phyloP scores from a whole-genome alignment of 257 asterid species.

The Fraxinus cuspidata region DNA sequence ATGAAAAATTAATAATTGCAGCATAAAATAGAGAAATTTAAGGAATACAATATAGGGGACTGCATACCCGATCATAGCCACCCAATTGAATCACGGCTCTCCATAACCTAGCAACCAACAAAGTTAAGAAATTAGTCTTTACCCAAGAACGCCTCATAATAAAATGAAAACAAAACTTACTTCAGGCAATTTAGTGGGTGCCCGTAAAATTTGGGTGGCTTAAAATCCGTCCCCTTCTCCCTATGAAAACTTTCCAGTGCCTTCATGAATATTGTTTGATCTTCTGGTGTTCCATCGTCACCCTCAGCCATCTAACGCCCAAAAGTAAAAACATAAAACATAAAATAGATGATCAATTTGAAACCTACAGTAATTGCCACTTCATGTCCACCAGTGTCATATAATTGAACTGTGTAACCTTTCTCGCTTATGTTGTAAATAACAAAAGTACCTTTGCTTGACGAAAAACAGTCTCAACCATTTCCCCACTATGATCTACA shows the following conservation, averaged over 20 bases:
- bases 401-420: background rate
- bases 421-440: conserved; percentile 4
- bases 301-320: conserved; percentile 52
- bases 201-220: conserved; percentile 87
- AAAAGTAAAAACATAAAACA: conserved; percentile 16
- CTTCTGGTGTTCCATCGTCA: conserved; percentile 83
- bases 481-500: conserved; percentile 54
- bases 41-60: conserved; percentile 13
- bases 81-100: conserved; percentile 82
- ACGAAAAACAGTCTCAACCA: conserved; percentile 40
- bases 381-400: conserved; percentile 5
- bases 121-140: conserved; percentile 12
- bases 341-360: background rate
- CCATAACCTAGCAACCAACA: conserved; percentile 71
- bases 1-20: conserved; percentile 4
- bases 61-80: conserved; percentile 92
- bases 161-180: conserved; percentile 36
- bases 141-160: background rate
- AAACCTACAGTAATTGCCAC: background rate
- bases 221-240: conserved; percentile 69
- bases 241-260: conserved; percentile 70
- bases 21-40: conserved; percentile 17
- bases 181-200: conserved; percentile 82
- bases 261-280: conserved; percentile 75
- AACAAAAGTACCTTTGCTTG: conserved; percentile 47